Conservation (phyloP, 805 yeast genomes). For the Yamadazyma paraphyllophila region DNA sequence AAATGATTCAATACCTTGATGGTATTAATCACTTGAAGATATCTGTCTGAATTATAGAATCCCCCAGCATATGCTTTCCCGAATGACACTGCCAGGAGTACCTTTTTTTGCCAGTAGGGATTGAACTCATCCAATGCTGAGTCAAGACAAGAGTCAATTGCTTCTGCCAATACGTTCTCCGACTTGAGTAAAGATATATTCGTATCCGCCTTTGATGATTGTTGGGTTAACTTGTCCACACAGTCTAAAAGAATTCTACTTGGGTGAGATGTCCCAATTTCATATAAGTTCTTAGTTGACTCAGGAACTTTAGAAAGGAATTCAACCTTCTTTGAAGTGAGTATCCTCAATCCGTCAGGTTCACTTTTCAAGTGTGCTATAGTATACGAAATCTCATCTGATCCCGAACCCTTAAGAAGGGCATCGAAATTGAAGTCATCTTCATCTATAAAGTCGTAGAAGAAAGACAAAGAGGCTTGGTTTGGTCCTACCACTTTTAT, state of each 20-base stretch:
- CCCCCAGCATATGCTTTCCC: conserved; percentile 66
- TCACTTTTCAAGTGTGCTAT: conserved; percentile 50
- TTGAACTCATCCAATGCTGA: conserved; percentile 81
- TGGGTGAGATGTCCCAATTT: conserved; percentile 81
- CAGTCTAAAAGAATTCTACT: conserved; percentile 83
- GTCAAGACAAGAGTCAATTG: conserved; percentile 67
- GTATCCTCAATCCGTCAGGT: conserved; percentile 66
- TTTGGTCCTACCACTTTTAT: conserved; percentile 71
- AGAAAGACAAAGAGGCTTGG: conserved; percentile 55
- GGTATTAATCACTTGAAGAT: conserved; percentile 59
- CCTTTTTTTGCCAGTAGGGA: conserved; percentile 72
- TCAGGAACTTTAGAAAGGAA: conserved; percentile 62
- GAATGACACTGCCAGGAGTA: conserved; percentile 78
- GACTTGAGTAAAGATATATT: conserved; percentile 54
- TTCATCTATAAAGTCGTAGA: conserved; percentile 34
- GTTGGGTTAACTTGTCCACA: conserved; percentile 52
- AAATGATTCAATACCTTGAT: conserved; percentile 70
- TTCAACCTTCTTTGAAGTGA: conserved; percentile 58
- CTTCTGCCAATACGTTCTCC: conserved; percentile 47
- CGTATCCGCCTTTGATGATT: conserved; percentile 80
- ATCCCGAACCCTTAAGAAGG: conserved; percentile 14
- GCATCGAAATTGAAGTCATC: conserved; percentile 31
- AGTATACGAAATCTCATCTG: conserved; percentile 23
- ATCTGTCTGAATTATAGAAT: conserved; percentile 55
- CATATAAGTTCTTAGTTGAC: conserved; percentile 60